Evolutionary conservation across 768 basidiomycete genomes (phyloP), one percentile per base, ranked within the genome.

Genomic region (Neoboletus brunneissimus): DNA sequence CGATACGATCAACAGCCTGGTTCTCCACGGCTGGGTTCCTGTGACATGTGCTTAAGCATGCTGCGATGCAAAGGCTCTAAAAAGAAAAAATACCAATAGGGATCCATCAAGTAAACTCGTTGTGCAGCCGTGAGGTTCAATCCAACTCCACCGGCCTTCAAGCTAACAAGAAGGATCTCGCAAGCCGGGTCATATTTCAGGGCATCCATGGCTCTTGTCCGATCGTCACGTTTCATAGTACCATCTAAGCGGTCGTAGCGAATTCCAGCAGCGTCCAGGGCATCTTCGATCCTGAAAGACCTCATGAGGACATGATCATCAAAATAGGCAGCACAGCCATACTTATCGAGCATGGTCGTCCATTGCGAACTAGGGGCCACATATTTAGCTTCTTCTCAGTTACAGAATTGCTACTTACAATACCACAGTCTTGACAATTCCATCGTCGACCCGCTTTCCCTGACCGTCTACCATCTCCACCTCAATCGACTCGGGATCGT

Each of bases 1-100:
- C 94, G 61, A 97, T 96, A 50, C 96, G 91, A 75, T 99, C 97
- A 29, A 98, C 92, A 20, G 95, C 96, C 73, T 98, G 96, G 67
- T 97, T 94, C 75, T 98, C 94, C 6, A 95, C 94, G 20, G 94
- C 94, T 16, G 94, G 94, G 65, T 97, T 97, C 94, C 91, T 94
- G 63, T 7, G 43, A 11, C 25, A 54, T 23, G 18, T 35, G 20
- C 31, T 44, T 51, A n/a, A 53, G 49, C 48, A 44, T 41, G 34
- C 57, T 40, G 10, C 35, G 11, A 18, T 23, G 48, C 22, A 18
- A 43, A 42, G 15, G 51, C 31, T 58, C 15, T 38, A 20, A 16
- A 32, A 42, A 22, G 25, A 47, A 22, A 44, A 41, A 45, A 76
- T 61, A 88, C 94, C 94, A 98, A 72, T 97, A 98, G 41, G 94